phyloP scores from a whole-genome alignment of 805 yeast species.

The Saturnispora hagleri region DNA sequence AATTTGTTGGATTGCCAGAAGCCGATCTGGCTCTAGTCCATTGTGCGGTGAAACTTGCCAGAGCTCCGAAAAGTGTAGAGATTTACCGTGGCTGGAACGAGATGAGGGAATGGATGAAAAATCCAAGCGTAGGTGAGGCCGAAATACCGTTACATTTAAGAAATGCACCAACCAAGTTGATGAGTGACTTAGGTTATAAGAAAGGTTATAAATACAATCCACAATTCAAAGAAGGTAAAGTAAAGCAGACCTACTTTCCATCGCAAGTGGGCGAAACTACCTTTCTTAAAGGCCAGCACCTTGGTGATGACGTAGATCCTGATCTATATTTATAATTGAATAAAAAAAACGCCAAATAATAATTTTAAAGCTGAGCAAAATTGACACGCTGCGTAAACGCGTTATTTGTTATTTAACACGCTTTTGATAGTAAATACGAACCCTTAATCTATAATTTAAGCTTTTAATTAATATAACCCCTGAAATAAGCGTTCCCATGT shows the following conservation, averaged over 20 bases:
- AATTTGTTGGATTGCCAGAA: slow-evolving; percentile 91
- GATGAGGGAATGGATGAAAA: slow-evolving; percentile 51
- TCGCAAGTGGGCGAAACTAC: slow-evolving; percentile 37
- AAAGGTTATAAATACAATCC: slow-evolving; percentile 88
- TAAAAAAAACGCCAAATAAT: background rate
- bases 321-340: slow-evolving; percentile 24
- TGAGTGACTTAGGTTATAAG: slow-evolving; percentile 84
- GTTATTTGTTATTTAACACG: background rate
- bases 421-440: background rate
- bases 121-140: slow-evolving; percentile 52
- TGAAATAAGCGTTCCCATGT: background rate
- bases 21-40: slow-evolving; percentile 85
- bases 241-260: slow-evolving; percentile 71
- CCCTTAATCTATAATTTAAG: background rate
- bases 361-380: background rate
- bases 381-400: background rate
- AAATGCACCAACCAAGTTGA: slow-evolving; percentile 88
- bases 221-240: slow-evolving; percentile 59
- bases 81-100: slow-evolving; percentile 72
- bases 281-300: slow-evolving; percentile 48
- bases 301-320: slow-evolving; percentile 40
- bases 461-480: background rate
- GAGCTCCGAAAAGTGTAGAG: slow-evolving; percentile 78
- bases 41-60: slow-evolving; percentile 83
- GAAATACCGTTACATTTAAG: slow-evolving; percentile 76